Conservation (phyloP, 352 stramenopile genomes). For the Salisapilia sapeloensis region DNA sequence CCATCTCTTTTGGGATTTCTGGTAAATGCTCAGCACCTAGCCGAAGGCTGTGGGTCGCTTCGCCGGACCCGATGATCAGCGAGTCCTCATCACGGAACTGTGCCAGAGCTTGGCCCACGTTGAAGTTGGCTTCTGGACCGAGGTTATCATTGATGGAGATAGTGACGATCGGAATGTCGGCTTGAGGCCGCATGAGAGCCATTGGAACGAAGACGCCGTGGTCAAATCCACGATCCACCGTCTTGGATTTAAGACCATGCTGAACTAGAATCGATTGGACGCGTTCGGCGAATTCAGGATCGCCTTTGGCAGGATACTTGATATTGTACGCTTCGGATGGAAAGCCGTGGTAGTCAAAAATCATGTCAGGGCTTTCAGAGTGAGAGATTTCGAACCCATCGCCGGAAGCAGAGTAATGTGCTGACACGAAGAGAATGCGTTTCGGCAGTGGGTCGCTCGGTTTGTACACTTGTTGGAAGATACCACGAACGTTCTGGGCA, state of each 20-base stretch:
- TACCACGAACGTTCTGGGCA: slow-evolving; percentile 16
- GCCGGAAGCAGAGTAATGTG: slow-evolving; percentile 60
- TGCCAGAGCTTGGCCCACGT: slow-evolving; percentile 39
- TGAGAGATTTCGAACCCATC: slow-evolving; percentile 28
- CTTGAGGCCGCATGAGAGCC: slow-evolving; percentile 74
- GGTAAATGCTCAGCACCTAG: too few relatives aligned
- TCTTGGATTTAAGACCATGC: slow-evolving; percentile 23
- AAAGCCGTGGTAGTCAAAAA: slow-evolving; percentile 88
- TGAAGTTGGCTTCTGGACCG: slow-evolving; percentile 30
- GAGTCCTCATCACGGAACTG: slow-evolving; percentile 54
- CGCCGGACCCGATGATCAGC: slow-evolving; percentile 71
- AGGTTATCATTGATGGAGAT: slow-evolving; percentile 57
- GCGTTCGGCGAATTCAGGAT: slow-evolving; percentile 38
- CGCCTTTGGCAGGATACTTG: slow-evolving; percentile 61
- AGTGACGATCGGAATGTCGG: slow-evolving; percentile 76
- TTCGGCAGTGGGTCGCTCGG: slow-evolving; percentile 21
- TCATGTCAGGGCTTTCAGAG: slow-evolving; percentile 24
- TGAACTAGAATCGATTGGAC: slow-evolving; percentile 43
- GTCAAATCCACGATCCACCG: slow-evolving; percentile 65
- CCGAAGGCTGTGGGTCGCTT: slow-evolving; percentile 8
- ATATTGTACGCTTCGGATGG: slow-evolving; percentile 71
- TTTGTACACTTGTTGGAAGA: slow-evolving; percentile 30
- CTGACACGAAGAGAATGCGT: slow-evolving; percentile 74
- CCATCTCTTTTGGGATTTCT: too few relatives aligned
- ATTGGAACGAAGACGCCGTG: slow-evolving; percentile 88